Conservation (phyloP, 2,329 filamentous ascomycete genomes). For the Chaetomium strumarium region DNA sequence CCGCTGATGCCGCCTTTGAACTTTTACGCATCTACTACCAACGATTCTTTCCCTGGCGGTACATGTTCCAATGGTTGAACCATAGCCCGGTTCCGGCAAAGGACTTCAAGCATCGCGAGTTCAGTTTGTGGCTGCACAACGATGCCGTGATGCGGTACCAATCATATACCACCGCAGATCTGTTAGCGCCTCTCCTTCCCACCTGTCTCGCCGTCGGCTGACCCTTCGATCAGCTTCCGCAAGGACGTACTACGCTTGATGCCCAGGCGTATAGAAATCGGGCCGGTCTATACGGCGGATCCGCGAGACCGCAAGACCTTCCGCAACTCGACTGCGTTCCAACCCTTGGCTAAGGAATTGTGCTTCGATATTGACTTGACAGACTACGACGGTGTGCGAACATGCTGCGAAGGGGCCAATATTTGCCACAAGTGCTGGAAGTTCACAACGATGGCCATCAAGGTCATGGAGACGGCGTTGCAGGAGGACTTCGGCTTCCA, state of each 20-base stretch:
- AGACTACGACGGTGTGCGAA: conserved; percentile 94
- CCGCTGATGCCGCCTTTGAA: conserved; percentile 61
- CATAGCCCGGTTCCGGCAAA: conserved; percentile 79
- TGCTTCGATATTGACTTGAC: conserved; percentile 99
- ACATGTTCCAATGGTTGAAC: conserved; percentile 96
- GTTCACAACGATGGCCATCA: conserved; percentile 97
- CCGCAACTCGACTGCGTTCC: conserved; percentile 73
- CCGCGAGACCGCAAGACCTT: conserved; percentile 88
- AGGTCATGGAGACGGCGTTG: conserved; percentile 80
- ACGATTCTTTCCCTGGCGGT: conserved; percentile 88
- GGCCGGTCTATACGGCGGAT: conserved; percentile 92
- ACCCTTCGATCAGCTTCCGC: conserved; percentile 54
- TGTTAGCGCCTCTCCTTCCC: conserved; percentile 32
- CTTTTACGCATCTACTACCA: conserved; percentile 93
- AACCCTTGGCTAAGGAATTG: conserved; percentile 83
- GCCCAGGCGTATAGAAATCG: conserved; percentile 94
- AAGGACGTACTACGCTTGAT: conserved; percentile 87
- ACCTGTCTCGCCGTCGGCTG: background rate
- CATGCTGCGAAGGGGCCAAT: conserved; percentile 87
- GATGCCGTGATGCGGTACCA: conserved; percentile 92
- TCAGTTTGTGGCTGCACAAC: conserved; percentile 90
- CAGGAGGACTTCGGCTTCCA: conserved; percentile 94
- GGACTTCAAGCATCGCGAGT: conserved; percentile 91
- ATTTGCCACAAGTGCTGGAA: conserved; percentile 95
- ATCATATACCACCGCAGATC: conserved; percentile 51